phyloP scores from a whole-genome alignment of 2,329 filamentous ascomycete species.

The Diplodia corticola region DNA sequence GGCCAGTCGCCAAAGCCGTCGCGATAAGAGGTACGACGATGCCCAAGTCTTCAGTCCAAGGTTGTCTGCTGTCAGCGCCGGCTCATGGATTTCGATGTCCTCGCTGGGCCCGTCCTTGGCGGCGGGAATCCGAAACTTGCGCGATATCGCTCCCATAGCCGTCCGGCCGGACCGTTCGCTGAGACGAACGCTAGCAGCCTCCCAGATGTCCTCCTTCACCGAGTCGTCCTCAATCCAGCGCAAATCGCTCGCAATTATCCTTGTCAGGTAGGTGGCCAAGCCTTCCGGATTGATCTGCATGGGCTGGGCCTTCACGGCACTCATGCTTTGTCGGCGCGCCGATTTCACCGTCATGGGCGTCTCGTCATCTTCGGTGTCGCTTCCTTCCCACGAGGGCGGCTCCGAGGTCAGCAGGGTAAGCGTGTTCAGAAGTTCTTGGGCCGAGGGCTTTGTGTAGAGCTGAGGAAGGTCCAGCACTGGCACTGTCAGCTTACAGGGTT shows the following conservation, averaged over 20 bases:
- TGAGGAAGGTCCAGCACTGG: constrained; percentile 78
- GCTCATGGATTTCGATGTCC: constrained; percentile 76
- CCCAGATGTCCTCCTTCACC: constrained; percentile 70
- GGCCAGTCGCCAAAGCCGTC: constrained; percentile 56
- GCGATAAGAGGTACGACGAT: constrained; percentile 81
- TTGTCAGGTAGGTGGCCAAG: constrained; percentile 66
- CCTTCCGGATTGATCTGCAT: constrained; percentile 49
- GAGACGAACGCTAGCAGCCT: constrained; percentile 74
- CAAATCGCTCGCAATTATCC: constrained; percentile 66
- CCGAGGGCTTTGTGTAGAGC: constrained; percentile 73
- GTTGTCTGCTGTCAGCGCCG: constrained; percentile 82
- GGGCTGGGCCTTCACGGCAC: constrained; percentile 3
- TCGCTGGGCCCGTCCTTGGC: constrained; percentile 43
- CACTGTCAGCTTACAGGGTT: background rate
- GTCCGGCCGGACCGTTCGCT: constrained; percentile 81
- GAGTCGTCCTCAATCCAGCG: constrained; percentile 69
- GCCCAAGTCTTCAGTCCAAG: constrained; percentile 96
- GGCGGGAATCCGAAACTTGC: constrained; percentile 60
- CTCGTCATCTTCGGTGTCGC: constrained; percentile 42
- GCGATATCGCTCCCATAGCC: constrained; percentile 64
- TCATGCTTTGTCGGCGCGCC: constrained; percentile 12
- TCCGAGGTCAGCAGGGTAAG: constrained; percentile 67
- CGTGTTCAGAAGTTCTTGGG: constrained; percentile 61
- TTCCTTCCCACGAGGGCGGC: constrained; percentile 66
- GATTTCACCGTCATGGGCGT: constrained; percentile 25